Base-by-base conservation (phyloP, 106 monocot genomes). In the Acorus calamus region DNA sequence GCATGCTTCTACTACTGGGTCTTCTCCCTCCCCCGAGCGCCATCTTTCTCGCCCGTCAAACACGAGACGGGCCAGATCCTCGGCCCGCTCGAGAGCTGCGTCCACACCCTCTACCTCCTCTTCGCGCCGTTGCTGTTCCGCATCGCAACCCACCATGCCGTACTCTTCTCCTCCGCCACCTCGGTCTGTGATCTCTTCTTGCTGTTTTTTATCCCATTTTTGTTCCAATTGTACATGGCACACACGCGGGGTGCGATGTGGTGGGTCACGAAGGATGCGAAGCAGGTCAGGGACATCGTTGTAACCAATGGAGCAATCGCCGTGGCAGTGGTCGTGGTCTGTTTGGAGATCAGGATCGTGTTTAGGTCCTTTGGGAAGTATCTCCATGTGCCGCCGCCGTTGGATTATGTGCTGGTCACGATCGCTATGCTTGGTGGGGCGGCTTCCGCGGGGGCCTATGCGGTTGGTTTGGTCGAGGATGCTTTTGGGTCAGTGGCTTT, bases 321-420 rank as follows among this genome's bases (percentile, higher is more conserved):
- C 0, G 46, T 98, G 77, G 73, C 92, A n/a, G 81, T 92, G 52
- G 78, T 92, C 2, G 85, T 85, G 42, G 54, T 98, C 42, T 87
- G 78, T 57, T 75, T 98, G 12, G 98, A 98, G 76, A 59, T 98
- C 44, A 80, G 98, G 77, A 92, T 98, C n/a, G 84, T 98, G 6
- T 98, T 98, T 62, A 87, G 78, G 42, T 88, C 98, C 7, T 98
- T 98, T 65, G 84, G 78, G 14, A 78, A 72, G 60, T 98, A 98
- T 63, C 49, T 98, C 77, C 98, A 98, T 63, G 91, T 76, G 2
- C 83, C 98, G 9, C 88, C 98, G 0, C 98, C 92, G 14, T 46
- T 98, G 58, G 92, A 88, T 64, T 92, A 88, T 71, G 62, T 98
- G 5, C 88, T 98, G 8, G 98, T 98, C 53, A 98, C 92, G 8